Conservation (phyloP, 345 rosid genomes). For the Combretum micranthum region DNA sequence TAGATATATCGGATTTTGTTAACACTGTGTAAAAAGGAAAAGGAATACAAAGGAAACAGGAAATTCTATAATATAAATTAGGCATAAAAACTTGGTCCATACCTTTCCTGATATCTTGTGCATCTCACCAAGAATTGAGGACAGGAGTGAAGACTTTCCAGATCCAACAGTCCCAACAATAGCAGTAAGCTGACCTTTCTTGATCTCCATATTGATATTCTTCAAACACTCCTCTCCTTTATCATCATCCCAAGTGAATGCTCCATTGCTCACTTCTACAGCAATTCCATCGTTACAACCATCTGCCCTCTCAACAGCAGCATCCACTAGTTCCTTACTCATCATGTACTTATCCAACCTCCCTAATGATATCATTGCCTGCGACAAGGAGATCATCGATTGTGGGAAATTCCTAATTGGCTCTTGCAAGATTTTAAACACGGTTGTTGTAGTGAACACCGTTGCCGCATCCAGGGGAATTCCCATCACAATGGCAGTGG, state of each 20-base stretch:
- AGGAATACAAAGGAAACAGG: too few relatives aligned
- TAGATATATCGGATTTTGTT: background rate
- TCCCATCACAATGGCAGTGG: constrained; percentile 56
- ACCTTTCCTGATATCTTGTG: constrained; percentile 76
- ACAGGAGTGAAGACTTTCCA: constrained; percentile 87
- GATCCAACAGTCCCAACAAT: constrained; percentile 94
- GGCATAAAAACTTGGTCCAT: constrained; percentile 1
- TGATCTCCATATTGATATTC: constrained; percentile 48
- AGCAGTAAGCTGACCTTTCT: constrained; percentile 77
- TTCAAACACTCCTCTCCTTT: constrained; percentile 43
- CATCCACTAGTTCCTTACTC: constrained; percentile 58
- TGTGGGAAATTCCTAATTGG: constrained; percentile 85
- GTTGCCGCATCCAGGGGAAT: constrained; percentile 74
- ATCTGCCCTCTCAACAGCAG: constrained; percentile 51
- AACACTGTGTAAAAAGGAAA: background rate
- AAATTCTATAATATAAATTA: too few relatives aligned
- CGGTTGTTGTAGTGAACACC: constrained; percentile 78
- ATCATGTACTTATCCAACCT: constrained; percentile 75
- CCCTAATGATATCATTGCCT: constrained; percentile 79
- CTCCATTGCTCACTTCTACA: constrained; percentile 63
- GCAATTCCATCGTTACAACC: constrained; percentile 49
- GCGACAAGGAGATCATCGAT: constrained; percentile 88
- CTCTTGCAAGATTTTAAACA: constrained; percentile 91
- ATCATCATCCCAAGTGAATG: constrained; percentile 83
- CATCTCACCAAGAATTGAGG: constrained; percentile 92